These are phyloP conservation scores for Artomyces pyxidatus DNA, from an alignment of 768 basidiomycete genomes.

Conservation along the genomic window DNA sequence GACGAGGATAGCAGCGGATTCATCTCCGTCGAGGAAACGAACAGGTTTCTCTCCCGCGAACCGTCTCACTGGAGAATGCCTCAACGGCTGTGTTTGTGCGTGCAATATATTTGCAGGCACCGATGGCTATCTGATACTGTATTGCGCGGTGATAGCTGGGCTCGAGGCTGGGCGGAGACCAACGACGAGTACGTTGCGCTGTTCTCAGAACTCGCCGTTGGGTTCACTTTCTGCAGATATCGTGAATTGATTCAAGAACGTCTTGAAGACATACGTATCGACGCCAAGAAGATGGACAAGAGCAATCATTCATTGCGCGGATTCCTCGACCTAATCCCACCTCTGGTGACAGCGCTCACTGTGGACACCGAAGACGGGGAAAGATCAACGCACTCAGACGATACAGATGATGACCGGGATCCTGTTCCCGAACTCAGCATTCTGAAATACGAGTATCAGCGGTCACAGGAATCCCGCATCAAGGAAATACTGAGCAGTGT, in stretches of 20 bases:
- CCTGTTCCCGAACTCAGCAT: no score
- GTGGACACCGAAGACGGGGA: no score
- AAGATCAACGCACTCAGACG: no score
- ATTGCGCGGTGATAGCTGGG: not conserved
- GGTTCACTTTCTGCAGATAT: not conserved
- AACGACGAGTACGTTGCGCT: not conserved
- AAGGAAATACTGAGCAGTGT: no score
- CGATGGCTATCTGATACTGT: not conserved
- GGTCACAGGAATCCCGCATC: no score
- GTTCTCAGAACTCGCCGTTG: not conserved
- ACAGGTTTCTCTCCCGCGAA: not conserved
- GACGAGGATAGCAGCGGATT: not conserved
- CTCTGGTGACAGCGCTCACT: no score
- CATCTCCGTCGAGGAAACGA: not conserved
- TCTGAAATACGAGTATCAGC: no score
- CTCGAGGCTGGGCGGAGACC: not conserved
- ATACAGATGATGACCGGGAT: no score
- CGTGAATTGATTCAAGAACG: not conserved
- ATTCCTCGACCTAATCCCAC: no score
- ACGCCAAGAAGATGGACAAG: no score
- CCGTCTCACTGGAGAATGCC: not conserved
- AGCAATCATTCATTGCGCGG: no score
- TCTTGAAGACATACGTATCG: not conserved
- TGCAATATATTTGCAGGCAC: not conserved
- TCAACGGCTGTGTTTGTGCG: not conserved